A percentile compares a stretch with the other conserved stretches of the same genome.
Evolutionary conservation across 148 eudicot genomes (phyloP).

Genomic region (Chenopodium quinoa): DNA sequence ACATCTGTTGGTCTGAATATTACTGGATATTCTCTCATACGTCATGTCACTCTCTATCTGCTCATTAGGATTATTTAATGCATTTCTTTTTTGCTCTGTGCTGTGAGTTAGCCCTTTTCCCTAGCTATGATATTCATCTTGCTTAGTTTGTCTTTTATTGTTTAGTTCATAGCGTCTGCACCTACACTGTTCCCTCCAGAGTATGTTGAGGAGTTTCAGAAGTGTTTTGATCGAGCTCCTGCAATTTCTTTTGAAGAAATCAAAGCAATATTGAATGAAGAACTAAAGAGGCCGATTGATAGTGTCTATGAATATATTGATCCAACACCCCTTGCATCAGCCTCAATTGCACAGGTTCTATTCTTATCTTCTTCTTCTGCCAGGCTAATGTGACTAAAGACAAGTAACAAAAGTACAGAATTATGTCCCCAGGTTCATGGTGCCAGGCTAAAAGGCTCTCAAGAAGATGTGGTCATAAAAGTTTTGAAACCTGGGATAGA

Average conservation of each 20-base stretch:
- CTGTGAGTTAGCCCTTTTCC: background rate
- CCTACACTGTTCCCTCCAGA: conserved; percentile 94
- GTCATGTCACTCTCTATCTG: background rate
- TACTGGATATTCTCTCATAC: background rate
- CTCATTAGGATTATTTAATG: no score
- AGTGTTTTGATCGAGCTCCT: conserved; percentile 95
- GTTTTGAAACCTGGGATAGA: conserved; percentile 98
- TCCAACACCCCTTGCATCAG: conserved; percentile 95
- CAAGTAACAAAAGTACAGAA: conserved; percentile 17
- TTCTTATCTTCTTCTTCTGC: conserved; percentile 10
- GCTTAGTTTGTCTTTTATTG: conserved; percentile 19
- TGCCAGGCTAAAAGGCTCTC: conserved; percentile 82
- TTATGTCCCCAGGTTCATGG: conserved; percentile 72
- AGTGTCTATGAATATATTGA: conserved; percentile 86
- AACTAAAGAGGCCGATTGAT: conserved; percentile 78
- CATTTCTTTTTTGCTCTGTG: background rate
- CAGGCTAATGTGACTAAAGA: conserved; percentile 11
- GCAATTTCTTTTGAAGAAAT: conserved; percentile 78
- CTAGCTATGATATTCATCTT: conserved; percentile 13
- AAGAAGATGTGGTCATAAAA: conserved; percentile 89
- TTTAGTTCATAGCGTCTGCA: conserved; percentile 91
- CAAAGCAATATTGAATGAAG: conserved; percentile 69
- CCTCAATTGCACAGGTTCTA: conserved; percentile 94
- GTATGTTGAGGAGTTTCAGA: conserved; percentile 91
- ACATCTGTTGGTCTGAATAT: background rate